Percentiles rank a stretch among this genome's conserved stretches.
phyloP scores from a whole-genome alignment of 345 rosid species.

The Theobroma cacao region DNA sequence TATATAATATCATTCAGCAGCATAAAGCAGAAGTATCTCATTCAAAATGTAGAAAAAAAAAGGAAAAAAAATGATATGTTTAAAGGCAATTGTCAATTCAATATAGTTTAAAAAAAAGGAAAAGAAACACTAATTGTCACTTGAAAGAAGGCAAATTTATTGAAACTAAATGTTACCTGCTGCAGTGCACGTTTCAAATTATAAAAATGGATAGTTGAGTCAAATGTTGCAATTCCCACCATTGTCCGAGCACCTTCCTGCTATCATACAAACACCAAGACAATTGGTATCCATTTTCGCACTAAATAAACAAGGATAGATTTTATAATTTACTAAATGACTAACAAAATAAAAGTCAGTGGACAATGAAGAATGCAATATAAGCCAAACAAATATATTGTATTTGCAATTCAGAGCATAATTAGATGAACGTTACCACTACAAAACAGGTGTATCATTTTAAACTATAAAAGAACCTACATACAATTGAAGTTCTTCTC shows the following conservation, averaged over 20 bases:
- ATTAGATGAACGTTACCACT: not conserved
- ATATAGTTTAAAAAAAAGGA: not conserved
- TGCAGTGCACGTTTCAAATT: constrained; percentile 84
- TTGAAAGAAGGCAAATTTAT: not conserved
- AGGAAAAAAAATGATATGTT: not conserved
- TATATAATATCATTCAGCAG: not conserved
- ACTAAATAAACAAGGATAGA: constrained; percentile 1
- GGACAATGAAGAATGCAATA: not conserved
- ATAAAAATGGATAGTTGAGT: constrained; percentile 89
- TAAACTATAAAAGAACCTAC: not conserved
- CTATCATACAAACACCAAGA: constrained; percentile 16
- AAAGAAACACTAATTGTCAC: not conserved
- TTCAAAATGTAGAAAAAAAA: not conserved
- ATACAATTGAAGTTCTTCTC: not conserved
- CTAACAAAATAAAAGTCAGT: not conserved
- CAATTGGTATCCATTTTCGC: not conserved
- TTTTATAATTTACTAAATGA: not conserved
- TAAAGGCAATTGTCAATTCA: not conserved
- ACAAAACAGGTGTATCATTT: not conserved
- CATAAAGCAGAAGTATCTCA: not conserved
- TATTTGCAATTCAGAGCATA: not conserved
- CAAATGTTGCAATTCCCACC: constrained; percentile 97
- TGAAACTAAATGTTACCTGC: constrained; percentile 39
- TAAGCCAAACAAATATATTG: not conserved
- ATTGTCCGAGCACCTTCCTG: constrained; percentile 97